Evolutionary conservation across 768 basidiomycete genomes (phyloP), one percentile per base, ranked within the genome.

Genomic region (Lentinula boryana): DNA sequence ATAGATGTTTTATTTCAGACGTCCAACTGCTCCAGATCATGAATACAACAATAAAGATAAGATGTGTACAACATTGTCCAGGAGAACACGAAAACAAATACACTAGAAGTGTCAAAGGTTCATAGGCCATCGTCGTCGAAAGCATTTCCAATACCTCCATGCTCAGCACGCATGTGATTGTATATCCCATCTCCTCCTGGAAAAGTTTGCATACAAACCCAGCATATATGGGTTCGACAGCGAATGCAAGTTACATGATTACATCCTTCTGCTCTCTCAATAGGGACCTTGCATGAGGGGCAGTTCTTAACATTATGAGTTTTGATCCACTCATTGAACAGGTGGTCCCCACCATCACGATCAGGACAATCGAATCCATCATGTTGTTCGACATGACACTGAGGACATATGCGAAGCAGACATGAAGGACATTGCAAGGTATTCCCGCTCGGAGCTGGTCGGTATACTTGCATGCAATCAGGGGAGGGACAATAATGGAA

Each of bases 201-300:
- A 71, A 91, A 93, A 44, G 86, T 89, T 70, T 79, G 71, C 69
- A 89, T 66, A 69, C 91, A 93, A 23, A 84, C 83, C 91, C 91
- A 93, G 61, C 91, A 93, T 1, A 86, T 86, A 68, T 93, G 91
- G 0, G 87, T 85, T 65, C 83, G 80, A 69, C 91, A 93, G 35
- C 80, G 78, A 0, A 77, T 77, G 70, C 91, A 93, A n/a, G 82
- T 85, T 79, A 93, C 84, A 69, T 93, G 91, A 72, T 93, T 88
- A 71, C 91, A 93, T 0, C 91, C 91, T 63, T 84, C 87, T 32
- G 74, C 75, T 43, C 86, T 84, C 71, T 93, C 88, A 64, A 93
- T 91, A 5, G 81, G 77, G 6, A 81, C 79, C 58, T 81, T 81
- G 74, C 91, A 93, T 0, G 80, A 80, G 1, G 91, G 91, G 69